phyloP scores from a whole-genome alignment of 1,284 basidiomycete genomes.

The Tausonia pullulans region DNA sequence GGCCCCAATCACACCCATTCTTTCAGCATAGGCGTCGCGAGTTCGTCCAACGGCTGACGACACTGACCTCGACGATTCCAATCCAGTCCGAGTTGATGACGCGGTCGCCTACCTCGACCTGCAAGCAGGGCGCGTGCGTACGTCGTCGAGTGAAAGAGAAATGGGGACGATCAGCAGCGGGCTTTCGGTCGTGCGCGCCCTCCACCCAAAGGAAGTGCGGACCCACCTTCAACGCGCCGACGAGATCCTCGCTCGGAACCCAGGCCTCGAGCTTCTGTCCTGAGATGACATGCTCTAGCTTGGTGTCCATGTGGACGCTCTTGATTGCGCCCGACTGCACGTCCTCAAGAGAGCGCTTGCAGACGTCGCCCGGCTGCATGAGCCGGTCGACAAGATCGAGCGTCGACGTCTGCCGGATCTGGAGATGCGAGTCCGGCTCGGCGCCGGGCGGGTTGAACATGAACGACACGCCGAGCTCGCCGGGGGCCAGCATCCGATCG shows the following conservation, averaged over 20 bases:
- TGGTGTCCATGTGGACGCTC: constrained; percentile 48
- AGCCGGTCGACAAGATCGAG: constrained; percentile 66
- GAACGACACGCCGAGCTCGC: constrained; percentile 65
- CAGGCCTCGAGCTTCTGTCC: constrained; percentile 50
- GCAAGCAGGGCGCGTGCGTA: neutral
- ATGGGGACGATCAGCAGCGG: constrained; percentile 17
- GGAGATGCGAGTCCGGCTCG: constrained; percentile 39
- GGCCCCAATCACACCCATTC: too few species aligned
- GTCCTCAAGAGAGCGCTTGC: constrained; percentile 65
- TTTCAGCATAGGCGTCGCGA: too few species aligned
- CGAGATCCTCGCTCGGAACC: constrained; percentile 52
- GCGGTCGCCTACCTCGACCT: constrained; percentile 58
- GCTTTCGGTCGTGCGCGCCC: neutral
- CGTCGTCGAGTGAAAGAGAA: neutral
- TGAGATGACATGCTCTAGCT: constrained; percentile 64
- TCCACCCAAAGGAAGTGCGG: neutral
- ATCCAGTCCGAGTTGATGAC: constrained; percentile 77
- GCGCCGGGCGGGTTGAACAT: constrained; percentile 31
- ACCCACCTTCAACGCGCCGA: constrained; percentile 34
- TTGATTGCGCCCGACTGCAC: constrained; percentile 66
- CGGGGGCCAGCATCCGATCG: constrained; percentile 57
- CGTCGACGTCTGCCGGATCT: constrained; percentile 59
- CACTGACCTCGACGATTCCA: constrained; percentile 47
- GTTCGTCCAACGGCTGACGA: too few species aligned
- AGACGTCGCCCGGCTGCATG: constrained; percentile 66